Percentiles rank a stretch among this genome's conserved stretches.
These are phyloP conservation scores for Plantago lanceolata DNA, from an alignment of 305 asterid species.

Conservation along the genomic window DNA sequence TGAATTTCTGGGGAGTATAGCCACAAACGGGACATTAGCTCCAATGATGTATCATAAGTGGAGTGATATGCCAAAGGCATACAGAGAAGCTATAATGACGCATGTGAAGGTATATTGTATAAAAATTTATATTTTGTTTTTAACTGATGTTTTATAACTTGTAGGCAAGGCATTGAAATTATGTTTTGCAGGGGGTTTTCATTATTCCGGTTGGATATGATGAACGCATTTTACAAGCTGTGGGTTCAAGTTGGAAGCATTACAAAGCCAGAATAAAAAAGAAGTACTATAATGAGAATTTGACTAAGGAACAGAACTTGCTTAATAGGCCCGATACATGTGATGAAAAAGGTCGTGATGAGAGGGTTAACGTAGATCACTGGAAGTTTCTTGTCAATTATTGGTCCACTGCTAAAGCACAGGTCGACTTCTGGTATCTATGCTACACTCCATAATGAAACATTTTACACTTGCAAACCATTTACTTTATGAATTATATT, in stretches of 20 bases:
- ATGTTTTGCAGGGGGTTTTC: background rate
- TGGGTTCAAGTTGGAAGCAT: background rate
- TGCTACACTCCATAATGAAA: background rate
- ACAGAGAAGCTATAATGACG: background rate
- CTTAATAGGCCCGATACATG: background rate
- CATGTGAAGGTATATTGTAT: background rate
- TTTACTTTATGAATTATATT: background rate
- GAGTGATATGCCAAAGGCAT: background rate
- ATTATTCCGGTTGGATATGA: background rate
- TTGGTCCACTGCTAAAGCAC: background rate
- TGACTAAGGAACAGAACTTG: background rate
- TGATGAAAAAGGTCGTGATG: background rate
- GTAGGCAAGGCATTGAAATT: background rate
- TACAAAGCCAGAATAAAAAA: background rate
- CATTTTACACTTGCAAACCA: too few species aligned
- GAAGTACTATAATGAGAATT: background rate
- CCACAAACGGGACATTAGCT: background rate
- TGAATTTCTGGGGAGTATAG: constrained; percentile 5
- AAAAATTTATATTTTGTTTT: background rate
- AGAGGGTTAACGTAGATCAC: background rate
- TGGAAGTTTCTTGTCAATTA: background rate
- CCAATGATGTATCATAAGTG: background rate
- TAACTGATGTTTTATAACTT: background rate
- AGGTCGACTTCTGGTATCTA: background rate
- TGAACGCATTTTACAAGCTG: background rate